These are phyloP conservation scores for Wickerhamomyces sp. DNA, from an alignment of 1,139 yeast species.

Conservation along the genomic window DNA sequence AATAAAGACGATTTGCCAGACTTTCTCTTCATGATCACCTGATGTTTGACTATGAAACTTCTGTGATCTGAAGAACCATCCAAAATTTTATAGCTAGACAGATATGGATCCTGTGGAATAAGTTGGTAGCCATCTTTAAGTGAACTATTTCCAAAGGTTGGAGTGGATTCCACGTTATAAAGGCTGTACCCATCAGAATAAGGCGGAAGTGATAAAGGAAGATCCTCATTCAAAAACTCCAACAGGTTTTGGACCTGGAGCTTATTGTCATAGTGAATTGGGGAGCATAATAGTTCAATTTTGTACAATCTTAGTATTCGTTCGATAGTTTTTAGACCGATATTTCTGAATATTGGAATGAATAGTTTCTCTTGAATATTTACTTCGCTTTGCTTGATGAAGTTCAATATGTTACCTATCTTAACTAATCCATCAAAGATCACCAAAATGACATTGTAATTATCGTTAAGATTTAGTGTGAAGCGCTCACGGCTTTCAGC, in stretches of 20 bases:
- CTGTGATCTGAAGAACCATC: background rate
- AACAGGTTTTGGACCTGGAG: conserved; percentile 15
- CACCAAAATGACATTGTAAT: conserved; percentile 16
- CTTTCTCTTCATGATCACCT: conserved; percentile 3
- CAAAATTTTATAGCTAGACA: background rate
- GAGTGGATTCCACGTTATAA: too few species aligned
- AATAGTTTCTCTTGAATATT: conserved; percentile 11
- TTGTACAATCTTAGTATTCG: conserved; percentile 14
- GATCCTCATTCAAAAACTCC: conserved; percentile 17
- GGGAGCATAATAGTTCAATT: conserved; percentile 21
- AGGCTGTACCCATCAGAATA: background rate
- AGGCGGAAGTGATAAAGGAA: conserved; percentile 2
- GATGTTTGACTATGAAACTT: conserved; percentile 13
- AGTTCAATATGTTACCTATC: conserved; percentile 24
- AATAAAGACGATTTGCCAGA: background rate
- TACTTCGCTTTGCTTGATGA: conserved; percentile 14
- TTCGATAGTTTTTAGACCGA: conserved; percentile 15
- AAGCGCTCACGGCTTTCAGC: conserved; percentile 10
- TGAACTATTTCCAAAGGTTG: too few species aligned
- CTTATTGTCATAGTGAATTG: conserved; percentile 18
- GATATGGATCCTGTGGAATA: background rate
- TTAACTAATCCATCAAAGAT: conserved; percentile 24
- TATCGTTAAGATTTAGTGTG: conserved; percentile 15
- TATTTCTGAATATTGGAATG: conserved; percentile 22
- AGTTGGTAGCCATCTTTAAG: background rate